phyloP scores from a whole-genome alignment of 2,329 filamentous ascomycete genomes.

The Penicillium decumbens region DNA sequence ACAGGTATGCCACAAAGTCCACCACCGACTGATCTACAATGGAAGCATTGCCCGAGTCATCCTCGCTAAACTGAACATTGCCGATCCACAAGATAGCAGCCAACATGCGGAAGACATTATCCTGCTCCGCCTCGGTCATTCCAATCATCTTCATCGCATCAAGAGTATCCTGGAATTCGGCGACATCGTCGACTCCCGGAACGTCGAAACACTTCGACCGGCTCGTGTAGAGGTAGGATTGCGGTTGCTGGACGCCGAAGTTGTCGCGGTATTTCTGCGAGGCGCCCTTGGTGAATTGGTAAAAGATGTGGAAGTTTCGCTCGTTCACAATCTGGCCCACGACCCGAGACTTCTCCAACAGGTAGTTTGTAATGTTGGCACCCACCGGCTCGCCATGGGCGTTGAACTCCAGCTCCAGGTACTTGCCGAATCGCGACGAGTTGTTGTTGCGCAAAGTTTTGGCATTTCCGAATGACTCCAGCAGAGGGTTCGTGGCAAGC shows the following conservation, averaged over 20 bases:
- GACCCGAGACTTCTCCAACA: slow-evolving; percentile 91
- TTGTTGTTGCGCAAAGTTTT: slow-evolving; percentile 99
- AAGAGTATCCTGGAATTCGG: slow-evolving; percentile 84
- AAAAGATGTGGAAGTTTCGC: slow-evolving; percentile 99
- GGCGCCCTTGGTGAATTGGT: slow-evolving; percentile 95
- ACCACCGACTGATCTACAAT: slow-evolving; percentile 87
- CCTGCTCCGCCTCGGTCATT: slow-evolving; percentile 79
- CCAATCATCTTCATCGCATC: slow-evolving; percentile 95
- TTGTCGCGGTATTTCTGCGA: slow-evolving; percentile 77
- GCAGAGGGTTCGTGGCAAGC: slow-evolving; percentile 89
- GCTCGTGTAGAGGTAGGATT: slow-evolving; percentile 91
- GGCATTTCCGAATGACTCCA: slow-evolving; percentile 97
- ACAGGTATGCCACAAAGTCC: slow-evolving; percentile 87
- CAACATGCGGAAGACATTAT: slow-evolving; percentile 94
- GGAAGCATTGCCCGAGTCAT: slow-evolving; percentile 80
- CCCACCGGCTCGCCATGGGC: slow-evolving; percentile 83
- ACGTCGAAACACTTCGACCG: slow-evolving; percentile 93
- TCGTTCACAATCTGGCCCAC: slow-evolving; percentile 93
- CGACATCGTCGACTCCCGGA: slow-evolving; percentile 83
- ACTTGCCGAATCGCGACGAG: slow-evolving; percentile 96
- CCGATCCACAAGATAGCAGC: slow-evolving; percentile 89
- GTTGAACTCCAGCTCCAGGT: slow-evolving; percentile 96
- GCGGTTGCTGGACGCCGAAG: slow-evolving; percentile 87
- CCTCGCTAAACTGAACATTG: slow-evolving; percentile 86
- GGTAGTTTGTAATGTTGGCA: slow-evolving; percentile 96